These are phyloP conservation scores for Globisporangium spinosum DNA, from an alignment of 352 stramenopile species.

Conservation along the genomic window DNA sequence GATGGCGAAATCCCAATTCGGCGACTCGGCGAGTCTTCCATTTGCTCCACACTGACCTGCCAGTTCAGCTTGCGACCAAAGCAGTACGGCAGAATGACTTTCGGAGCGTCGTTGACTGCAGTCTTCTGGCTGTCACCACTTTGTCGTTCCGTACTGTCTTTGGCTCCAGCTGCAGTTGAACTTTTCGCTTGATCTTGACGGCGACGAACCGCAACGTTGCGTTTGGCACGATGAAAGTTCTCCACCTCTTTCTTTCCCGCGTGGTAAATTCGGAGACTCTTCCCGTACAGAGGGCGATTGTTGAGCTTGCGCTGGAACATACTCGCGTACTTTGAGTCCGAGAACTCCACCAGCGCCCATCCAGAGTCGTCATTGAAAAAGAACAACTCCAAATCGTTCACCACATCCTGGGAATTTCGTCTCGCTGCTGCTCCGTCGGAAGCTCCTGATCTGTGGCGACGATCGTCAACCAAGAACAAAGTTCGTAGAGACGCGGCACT, in stretches of 20 bases:
- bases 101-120: not conserved
- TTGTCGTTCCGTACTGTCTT: conserved; percentile 23
- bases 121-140: not conserved
- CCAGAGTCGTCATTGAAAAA: conserved; percentile 65
- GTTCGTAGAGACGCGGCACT: conserved; percentile 34
- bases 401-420: conserved; percentile 14
- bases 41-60: conserved; percentile 54
- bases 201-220: conserved; percentile 32
- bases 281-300: conserved; percentile 43
- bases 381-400: conserved; percentile 63
- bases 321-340: conserved; percentile 37
- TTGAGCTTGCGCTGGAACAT: conserved; percentile 59
- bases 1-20: conserved; percentile 48
- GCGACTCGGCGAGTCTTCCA: conserved; percentile 58
- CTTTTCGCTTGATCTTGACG: conserved; percentile 13
- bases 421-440: conserved; percentile 6
- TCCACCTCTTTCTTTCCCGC: conserved; percentile 59
- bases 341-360: conserved; percentile 75
- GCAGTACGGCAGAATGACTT: conserved; percentile 35
- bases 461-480: conserved; percentile 37
- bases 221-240: conserved; percentile 53
- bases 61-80: conserved; percentile 77
- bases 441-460: conserved; percentile 7
- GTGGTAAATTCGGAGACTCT: conserved; percentile 51
- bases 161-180: conserved; percentile 12